Evolutionary conservation across 1,284 basidiomycete species (phyloP), one percentile per base, ranked within the genome.

Genomic region (Ustilago nuda): DNA sequence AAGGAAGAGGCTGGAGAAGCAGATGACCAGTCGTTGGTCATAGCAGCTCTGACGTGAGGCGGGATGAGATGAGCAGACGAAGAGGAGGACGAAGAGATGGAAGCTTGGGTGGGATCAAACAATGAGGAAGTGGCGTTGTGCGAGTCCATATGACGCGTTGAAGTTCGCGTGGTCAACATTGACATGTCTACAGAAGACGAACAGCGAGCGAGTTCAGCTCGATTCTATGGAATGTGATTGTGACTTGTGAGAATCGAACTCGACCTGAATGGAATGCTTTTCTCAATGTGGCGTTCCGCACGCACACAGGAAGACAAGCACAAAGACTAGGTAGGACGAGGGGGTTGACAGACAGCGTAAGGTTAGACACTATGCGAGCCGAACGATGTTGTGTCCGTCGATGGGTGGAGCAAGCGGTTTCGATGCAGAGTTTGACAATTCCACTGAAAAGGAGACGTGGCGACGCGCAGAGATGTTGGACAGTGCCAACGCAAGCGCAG

Each of bases 91-190:
- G 35, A 27, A 33, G 41, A 32, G 27, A 30, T 27, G n/a, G 61
- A 39, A 27, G 30, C 19, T 23, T 59, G 68, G 17, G 46, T 43
- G 12, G 68, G 58, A 23, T 64, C 68, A 30, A 71, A 71, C 39
- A 58, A 51, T 54, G 52, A 58, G 27, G 64, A 15, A 1, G 52
- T 32, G 51, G 48, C 27, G 51, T 23, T 48, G 39, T 65, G 58
- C 3, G 57, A 37, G 30, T 71, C 62, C 35, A 50, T 17, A 7
- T 55, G 48, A 33, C 68, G 68, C 58, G 59, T 54, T 11, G 68
- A 45, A 27, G 57, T 19, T 52, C 68, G 68, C 51, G 68, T 61
- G 39, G 62, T 64, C 56, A 70, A 45, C 56, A 63, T 64, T 53
- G 56, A 65, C 62, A 65, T 69, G 43, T 8, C 41, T 41, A n/a